Percentiles rank a stretch among this genome's conserved stretches.
Conservation (phyloP, 108 stramenopile species). For the Parmales sp. region DNA sequence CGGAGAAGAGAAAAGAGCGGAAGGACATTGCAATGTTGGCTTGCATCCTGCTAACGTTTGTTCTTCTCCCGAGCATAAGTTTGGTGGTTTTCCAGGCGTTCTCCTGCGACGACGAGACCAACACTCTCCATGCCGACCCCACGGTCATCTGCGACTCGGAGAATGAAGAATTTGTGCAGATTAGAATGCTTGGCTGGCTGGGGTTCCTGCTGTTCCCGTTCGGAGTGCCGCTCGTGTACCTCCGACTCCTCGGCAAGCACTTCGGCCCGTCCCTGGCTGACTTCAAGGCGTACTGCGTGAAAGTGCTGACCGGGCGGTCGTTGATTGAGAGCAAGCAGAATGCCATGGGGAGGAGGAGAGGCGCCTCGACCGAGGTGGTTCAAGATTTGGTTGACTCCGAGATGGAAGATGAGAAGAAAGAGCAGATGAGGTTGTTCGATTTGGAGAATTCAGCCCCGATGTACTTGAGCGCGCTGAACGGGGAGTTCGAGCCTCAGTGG, state of each 20-base stretch:
- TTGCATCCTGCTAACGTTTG: not conserved
- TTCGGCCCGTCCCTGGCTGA: not conserved
- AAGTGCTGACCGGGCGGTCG: not conserved
- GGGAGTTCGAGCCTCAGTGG: not conserved
- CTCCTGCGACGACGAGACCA: not conserved
- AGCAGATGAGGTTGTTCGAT: not conserved
- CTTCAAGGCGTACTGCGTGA: not conserved
- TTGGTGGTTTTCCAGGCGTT: not conserved
- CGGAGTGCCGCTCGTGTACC: not conserved
- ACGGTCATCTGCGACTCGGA: not conserved
- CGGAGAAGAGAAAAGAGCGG: not conserved
- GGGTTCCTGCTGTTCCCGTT: not conserved
- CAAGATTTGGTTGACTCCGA: too few relatives aligned
- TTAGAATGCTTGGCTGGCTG: too few relatives aligned
- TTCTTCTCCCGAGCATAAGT: not conserved
- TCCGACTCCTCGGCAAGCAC: not conserved
- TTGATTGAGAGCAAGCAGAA: not conserved
- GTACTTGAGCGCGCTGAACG: not conserved
- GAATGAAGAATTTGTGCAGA: too few relatives aligned
- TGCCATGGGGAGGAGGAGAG: too few relatives aligned
- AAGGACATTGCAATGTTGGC: not conserved
- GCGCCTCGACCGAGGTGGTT: too few relatives aligned
- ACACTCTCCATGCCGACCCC: not conserved
- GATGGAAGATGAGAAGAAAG: too few relatives aligned
- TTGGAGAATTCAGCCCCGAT: not conserved